Base-by-base conservation (phyloP, 495 filamentous ascomycete species). In the Talaromyces stipitatus region DNA sequence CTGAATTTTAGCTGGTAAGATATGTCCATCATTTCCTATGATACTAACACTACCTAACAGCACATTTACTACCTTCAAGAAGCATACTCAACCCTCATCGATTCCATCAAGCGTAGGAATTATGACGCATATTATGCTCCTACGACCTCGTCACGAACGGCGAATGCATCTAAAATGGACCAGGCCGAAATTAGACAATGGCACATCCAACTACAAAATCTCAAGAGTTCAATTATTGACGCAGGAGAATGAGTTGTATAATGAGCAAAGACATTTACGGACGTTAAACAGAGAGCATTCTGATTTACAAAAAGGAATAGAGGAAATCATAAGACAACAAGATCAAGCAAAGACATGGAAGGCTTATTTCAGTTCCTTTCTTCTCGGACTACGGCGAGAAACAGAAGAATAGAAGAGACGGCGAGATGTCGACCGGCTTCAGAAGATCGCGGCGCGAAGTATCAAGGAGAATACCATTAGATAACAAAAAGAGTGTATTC, bases 281-380 rank as follows among this genome's bases (percentile, higher is more conserved):
- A n/a, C 43, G 43, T 46, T 46, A n/a, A 46, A n/a, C 43, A 46
- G 5, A 46, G 43, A 46, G 43, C 14, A 6, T 46, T n/a, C n/a
- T 46, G n/a, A 46, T 46, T 46, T 46, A 20, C 43, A 46, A 46
- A 46, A n/a, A 46, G 43, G 43, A 46, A 46, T 46, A 46, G 43
- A 46, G 43, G 43, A 46, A 46, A 46, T 46, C 5, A 46, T 46
- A n/a, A 46, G 43, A n/a, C 43, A 46, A 46, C 43, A 46, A 46
- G 43, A 5, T 46, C 6, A 46, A 46, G 43, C 5, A 46, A 46
- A 46, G 4, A 46, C 43, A 46, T 6, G 5, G 43, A 6, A n/a
- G 43, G 43, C 43, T 6, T 46, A 46, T n/a, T n/a, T 46, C 43
- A n/a, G 6, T 46, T 46, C 43, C 5, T 46, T 46, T n/a, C n/a